A percentile compares a stretch with the other conserved stretches of the same genome.
phyloP scores from a whole-genome alignment of 192 early-diverging fungal species.

The Umbelopsis vinacea region DNA sequence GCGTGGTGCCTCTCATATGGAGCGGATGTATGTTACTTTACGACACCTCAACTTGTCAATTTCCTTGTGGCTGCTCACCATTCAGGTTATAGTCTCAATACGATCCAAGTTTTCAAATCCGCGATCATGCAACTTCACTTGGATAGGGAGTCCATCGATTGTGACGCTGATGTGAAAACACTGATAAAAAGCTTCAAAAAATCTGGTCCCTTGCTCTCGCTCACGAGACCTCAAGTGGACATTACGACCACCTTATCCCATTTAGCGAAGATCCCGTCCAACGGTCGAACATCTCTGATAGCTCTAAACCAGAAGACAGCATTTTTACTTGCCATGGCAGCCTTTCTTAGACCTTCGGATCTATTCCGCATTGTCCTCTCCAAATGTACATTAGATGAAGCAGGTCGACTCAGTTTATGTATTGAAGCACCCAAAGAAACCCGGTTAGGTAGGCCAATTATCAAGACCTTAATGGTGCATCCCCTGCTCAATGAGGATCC shows the following conservation, averaged over 20 bases:
- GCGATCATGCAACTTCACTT: constrained; percentile 17
- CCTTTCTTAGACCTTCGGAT: constrained; percentile 21
- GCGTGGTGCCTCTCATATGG: background rate
- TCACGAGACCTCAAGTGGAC: background rate
- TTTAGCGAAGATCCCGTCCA: background rate
- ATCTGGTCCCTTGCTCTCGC: background rate
- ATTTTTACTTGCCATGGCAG: constrained; percentile 15
- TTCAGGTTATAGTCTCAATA: background rate
- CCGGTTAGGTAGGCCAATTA: background rate
- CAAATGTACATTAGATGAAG: background rate
- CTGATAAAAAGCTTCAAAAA: no score
- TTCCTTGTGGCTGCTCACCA: no score
- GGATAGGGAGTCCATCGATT: background rate
- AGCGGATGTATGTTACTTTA: no score
- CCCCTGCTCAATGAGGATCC: background rate
- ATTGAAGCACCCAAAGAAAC: constrained; percentile 20
- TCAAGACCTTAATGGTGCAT: constrained; percentile 14
- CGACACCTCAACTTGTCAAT: no score
- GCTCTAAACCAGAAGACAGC: background rate
- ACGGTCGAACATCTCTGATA: background rate
- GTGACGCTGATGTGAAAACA: background rate
- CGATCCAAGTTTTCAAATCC: constrained; percentile 12
- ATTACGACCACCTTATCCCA: background rate
- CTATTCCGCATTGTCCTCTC: background rate
- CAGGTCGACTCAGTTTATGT: background rate